Evolutionary conservation across 2,329 filamentous ascomycete genomes (phyloP).

Genomic region (Fusarium sp.): DNA sequence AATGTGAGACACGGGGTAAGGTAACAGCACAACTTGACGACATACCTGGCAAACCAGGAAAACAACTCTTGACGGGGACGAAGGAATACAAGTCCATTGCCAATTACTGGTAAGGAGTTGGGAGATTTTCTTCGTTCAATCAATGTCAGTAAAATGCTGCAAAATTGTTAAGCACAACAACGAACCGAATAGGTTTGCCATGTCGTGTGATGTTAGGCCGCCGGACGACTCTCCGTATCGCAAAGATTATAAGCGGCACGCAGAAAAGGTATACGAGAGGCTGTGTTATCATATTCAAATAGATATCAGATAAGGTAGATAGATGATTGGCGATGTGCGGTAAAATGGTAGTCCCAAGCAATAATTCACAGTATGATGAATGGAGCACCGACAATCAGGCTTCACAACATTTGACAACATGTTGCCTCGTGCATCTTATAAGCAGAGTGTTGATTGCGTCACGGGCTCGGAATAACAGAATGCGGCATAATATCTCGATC

Average conservation of each 20-base stretch:
- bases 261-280: not conserved
- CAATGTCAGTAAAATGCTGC: not conserved
- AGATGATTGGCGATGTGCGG: no score
- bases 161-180: not conserved
- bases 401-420: no score
- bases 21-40: no score
- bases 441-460: no score
- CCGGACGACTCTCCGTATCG: not conserved
- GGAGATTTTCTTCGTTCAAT: constrained; percentile 59
- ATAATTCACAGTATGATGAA: no score
- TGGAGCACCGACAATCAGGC: no score
- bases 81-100: constrained; percentile 74
- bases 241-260: not conserved
- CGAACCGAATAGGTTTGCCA: constrained; percentile 31
- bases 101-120: constrained; percentile 67
- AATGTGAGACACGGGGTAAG: no score
- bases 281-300: not conserved
- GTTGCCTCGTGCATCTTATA: no score
- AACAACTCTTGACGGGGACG: constrained; percentile 72
- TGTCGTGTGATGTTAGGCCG: constrained; percentile 29
- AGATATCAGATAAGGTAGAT: no score
- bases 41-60: constrained; percentile 65
- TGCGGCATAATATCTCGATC: no score
- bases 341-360: no score
- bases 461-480: no score